Percentiles rank a stretch among this genome's conserved stretches.
Evolutionary conservation across 169 alveolate species (phyloP).

Genomic region (Babesia gibsoni): DNA sequence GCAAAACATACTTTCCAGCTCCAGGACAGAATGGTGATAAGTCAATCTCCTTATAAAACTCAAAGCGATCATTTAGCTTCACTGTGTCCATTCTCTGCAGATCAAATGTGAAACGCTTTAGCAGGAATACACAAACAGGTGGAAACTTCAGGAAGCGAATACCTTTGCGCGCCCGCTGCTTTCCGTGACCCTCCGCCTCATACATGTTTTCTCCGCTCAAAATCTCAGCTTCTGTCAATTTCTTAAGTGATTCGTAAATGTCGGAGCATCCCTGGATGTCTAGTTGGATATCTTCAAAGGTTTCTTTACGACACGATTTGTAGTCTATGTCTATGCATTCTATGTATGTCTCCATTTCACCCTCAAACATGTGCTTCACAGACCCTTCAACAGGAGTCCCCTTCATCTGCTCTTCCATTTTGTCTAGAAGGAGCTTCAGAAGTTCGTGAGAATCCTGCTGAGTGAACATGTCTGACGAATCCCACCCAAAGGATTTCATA

Average conservation of each 20-base stretch:
- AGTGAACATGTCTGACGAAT: slow-evolving; percentile 90
- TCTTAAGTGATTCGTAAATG: slow-evolving; percentile 87
- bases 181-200: slow-evolving; percentile 92
- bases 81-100: slow-evolving; percentile 82
- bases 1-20: slow-evolving; percentile 82
- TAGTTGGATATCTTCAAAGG: slow-evolving; percentile 88
- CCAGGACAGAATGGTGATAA: slow-evolving; percentile 68
- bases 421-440: slow-evolving; percentile 88
- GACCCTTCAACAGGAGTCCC: slow-evolving; percentile 94
- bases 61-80: slow-evolving; percentile 87
- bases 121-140: slow-evolving; percentile 88
- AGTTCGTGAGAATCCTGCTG: slow-evolving; percentile 98
- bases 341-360: slow-evolving; percentile 91
- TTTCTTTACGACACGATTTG: slow-evolving; percentile 85
- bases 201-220: slow-evolving; percentile 93
- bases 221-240: slow-evolving; percentile 90
- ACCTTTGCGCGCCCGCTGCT: slow-evolving; percentile 85
- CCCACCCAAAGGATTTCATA: slow-evolving; percentile 95
- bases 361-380: slow-evolving; percentile 90
- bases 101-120: slow-evolving; percentile 89
- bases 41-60: slow-evolving; percentile 88
- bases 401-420: slow-evolving; percentile 94
- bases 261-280: slow-evolving; percentile 90
- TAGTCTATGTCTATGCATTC: slow-evolving; percentile 91
- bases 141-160: slow-evolving; percentile 91